These are phyloP conservation scores for Lentinula aciculospora DNA, from an alignment of 768 basidiomycete genomes.

Conservation along the genomic window DNA sequence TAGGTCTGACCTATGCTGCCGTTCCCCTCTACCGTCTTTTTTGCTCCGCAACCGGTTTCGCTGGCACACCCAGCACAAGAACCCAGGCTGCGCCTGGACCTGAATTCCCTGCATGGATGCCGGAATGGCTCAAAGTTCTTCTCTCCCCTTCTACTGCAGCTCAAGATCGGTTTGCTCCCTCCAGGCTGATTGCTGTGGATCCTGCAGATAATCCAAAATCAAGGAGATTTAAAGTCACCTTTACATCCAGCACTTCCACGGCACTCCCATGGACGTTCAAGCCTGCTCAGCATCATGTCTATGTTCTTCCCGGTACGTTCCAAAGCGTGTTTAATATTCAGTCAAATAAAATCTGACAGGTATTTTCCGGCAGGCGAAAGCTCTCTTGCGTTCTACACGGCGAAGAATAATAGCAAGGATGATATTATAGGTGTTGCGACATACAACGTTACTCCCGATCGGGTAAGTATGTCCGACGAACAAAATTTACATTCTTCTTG, in stretches of 20 bases:
- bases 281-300: constrained; percentile 86
- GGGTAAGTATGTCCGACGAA: constrained; percentile 49
- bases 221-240: constrained; percentile 85
- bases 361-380: constrained; percentile 49
- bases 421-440: constrained; percentile 99
- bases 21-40: constrained; percentile 98
- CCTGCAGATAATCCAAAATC: constrained; percentile 30
- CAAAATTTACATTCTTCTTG: not conserved
- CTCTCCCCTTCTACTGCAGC: constrained; percentile 13
- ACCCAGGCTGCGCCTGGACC: constrained; percentile 16
- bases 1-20: constrained; percentile 92
- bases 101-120: not conserved
- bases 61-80: constrained; percentile 87
- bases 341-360: not conserved
- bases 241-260: constrained; percentile 90
- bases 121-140: not conserved
- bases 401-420: constrained; percentile 75
- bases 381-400: constrained; percentile 92
- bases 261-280: constrained; percentile 90
- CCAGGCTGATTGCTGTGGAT: constrained; percentile 71
- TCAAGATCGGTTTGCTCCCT: constrained; percentile 71
- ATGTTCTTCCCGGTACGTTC: constrained; percentile 70
- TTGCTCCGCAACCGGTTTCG: constrained; percentile 96
- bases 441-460: constrained; percentile 97
- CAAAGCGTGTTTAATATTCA: not conserved